phyloP scores from a whole-genome alignment of 2,329 filamentous ascomycete genomes.

The Apiospora phragmitis region DNA sequence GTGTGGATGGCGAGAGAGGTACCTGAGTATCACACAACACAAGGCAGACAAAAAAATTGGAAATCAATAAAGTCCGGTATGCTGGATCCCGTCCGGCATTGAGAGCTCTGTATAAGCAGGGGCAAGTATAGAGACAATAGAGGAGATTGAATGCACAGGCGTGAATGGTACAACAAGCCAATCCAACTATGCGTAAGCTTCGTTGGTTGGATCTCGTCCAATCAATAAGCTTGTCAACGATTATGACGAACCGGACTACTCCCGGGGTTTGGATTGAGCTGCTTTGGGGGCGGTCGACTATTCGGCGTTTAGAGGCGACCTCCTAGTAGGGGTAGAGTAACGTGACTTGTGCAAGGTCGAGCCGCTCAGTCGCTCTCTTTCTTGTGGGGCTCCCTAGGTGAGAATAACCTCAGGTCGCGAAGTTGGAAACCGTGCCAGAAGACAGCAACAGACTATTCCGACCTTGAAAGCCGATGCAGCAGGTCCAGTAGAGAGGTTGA shows the following conservation, averaged over 20 bases:
- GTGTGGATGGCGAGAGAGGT: neutral
- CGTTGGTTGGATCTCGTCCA: neutral
- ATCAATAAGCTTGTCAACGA: constrained; percentile 1
- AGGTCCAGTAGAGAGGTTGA: neutral
- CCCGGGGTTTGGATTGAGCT: neutral
- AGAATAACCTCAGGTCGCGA: constrained; percentile 20
- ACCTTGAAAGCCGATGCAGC: constrained; percentile 12
- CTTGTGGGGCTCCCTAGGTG: constrained; percentile 23
- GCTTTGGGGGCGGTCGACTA: constrained; percentile 9
- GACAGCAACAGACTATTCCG: neutral
- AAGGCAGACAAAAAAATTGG: neutral
- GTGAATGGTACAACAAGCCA: constrained; percentile 1
- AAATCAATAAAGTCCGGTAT: neutral
- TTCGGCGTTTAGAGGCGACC: constrained; percentile 10
- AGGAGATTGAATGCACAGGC: neutral
- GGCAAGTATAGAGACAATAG: neutral
- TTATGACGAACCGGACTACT: constrained; percentile 2
- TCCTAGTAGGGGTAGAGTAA: constrained; percentile 9
- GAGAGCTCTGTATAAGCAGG: neutral
- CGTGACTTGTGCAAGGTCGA: constrained; percentile 10
- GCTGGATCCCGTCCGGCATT: neutral
- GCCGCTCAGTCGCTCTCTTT: constrained; percentile 3
- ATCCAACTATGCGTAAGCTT: neutral
- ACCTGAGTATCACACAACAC: neutral
- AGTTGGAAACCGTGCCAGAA: constrained; percentile 7